These are phyloP conservation scores for Penicillium sp. DNA, from an alignment of 2,329 filamentous ascomycete species.

Conservation along the genomic window DNA sequence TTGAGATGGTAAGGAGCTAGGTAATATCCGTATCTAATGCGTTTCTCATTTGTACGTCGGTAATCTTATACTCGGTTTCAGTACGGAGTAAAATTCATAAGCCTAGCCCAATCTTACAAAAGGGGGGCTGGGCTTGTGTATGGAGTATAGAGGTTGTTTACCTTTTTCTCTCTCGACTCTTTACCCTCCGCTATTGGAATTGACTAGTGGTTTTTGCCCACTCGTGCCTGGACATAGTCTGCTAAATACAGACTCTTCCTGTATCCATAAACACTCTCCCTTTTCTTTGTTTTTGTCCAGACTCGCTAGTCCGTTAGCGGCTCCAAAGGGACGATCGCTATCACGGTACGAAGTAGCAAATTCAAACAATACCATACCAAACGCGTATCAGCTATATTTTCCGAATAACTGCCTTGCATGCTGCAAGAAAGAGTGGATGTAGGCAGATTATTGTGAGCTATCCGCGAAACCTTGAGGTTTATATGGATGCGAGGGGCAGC, in stretches of 20 bases:
- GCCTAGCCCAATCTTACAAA: background rate
- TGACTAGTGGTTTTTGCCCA: too few species aligned
- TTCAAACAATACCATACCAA: background rate
- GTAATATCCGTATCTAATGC: background rate
- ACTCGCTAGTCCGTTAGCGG: conserved; percentile 16
- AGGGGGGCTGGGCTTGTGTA: background rate
- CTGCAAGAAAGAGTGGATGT: conserved; percentile 6
- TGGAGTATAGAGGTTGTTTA: conserved; percentile 1
- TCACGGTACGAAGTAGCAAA: conserved; percentile 16
- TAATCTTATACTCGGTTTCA: background rate
- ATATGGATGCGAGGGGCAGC: conserved; percentile 10
- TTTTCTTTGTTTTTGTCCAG: conserved; percentile 2
- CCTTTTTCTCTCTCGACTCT: background rate
- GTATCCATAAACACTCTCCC: background rate
- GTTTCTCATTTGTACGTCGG: background rate
- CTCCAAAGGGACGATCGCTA: conserved; percentile 19
- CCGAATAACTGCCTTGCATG: conserved; percentile 15
- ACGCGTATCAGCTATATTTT: conserved; percentile 1
- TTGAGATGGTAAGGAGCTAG: background rate
- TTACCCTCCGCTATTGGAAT: background rate
- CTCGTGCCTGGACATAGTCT: background rate
- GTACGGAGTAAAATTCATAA: background rate
- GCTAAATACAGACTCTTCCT: background rate
- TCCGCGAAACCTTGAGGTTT: background rate
- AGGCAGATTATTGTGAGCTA: conserved; percentile 11